Evolutionary conservation across 148 eudicot species (phyloP).

Genomic region (Cornus controversa): DNA sequence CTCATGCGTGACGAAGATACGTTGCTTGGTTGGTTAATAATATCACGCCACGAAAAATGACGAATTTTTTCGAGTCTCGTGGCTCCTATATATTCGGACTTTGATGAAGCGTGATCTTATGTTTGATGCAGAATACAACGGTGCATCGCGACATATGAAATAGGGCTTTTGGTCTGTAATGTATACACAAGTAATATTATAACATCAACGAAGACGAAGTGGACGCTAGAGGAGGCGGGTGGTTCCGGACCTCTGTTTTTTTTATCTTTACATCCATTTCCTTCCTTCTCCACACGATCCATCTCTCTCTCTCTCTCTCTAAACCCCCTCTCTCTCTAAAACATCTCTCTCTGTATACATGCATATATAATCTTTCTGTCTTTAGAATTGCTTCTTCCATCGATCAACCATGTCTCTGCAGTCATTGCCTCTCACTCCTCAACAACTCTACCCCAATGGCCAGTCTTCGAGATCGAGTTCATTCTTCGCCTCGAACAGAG

Average conservation of each 20-base stretch:
- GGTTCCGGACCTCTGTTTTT: slow-evolving; percentile 24
- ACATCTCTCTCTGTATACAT: neutral
- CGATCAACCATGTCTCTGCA: slow-evolving; percentile 54
- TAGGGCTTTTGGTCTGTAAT: neutral
- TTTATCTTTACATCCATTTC: slow-evolving; percentile 38
- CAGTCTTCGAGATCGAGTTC: slow-evolving; percentile 21
- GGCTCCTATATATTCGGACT: neutral
- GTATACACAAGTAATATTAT: neutral
- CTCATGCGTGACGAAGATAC: too few relatives aligned
- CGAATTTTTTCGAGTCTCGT: neutral
- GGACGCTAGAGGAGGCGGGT: slow-evolving; percentile 25
- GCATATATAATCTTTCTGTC: neutral
- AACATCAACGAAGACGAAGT: slow-evolving; percentile 14
- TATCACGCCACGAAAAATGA: neutral
- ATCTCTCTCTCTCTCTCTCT: slow-evolving; percentile 20
- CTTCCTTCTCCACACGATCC: slow-evolving; percentile 45
- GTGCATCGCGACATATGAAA: neutral
- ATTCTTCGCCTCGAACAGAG: slow-evolving; percentile 33
- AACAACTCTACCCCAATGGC: slow-evolving; percentile 30
- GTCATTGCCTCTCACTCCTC: slow-evolving; percentile 39
- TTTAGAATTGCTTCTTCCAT: neutral
- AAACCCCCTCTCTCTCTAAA: neutral
- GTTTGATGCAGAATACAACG: neutral
- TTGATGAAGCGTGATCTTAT: neutral
- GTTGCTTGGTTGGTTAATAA: too few relatives aligned